Percentiles rank a stretch among this genome's conserved stretches.
These are phyloP conservation scores for Laburnicola sp. DNA, from an alignment of 2,329 filamentous ascomycete genomes.

Conservation along the genomic window DNA sequence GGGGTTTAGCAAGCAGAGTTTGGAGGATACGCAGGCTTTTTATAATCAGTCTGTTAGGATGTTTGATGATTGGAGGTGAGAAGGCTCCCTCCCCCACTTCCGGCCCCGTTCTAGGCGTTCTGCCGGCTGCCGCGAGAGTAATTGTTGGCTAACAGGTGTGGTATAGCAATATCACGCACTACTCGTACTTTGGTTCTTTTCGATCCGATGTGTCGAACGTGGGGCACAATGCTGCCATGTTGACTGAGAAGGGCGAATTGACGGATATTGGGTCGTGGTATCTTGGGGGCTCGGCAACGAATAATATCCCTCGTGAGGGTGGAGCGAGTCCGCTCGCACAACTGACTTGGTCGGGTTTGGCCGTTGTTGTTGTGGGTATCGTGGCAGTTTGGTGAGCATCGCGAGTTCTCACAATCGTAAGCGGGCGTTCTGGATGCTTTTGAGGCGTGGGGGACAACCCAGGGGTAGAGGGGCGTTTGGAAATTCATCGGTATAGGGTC, in stretches of 20 bases:
- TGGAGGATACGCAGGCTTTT: conserved; percentile 63
- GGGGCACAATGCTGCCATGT: conserved; percentile 71
- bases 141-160: conserved; percentile 6
- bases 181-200: conserved; percentile 78
- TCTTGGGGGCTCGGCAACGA: conserved; percentile 57
- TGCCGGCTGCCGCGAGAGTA: neutral
- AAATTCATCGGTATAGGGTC: too few species aligned
- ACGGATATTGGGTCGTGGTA: conserved; percentile 81
- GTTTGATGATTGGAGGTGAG: conserved; percentile 64
- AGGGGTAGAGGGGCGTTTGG: too few species aligned
- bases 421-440: too few species aligned
- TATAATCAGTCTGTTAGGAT: conserved; percentile 69
- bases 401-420: too few species aligned
- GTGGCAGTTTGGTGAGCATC: too few species aligned
- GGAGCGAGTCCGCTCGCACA: too few species aligned
- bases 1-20: conserved; percentile 60
- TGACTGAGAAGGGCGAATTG: conserved; percentile 67
- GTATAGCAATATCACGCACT: conserved; percentile 61
- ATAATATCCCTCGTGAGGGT: conserved; percentile 33
- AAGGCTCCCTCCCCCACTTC: conserved; percentile 20
- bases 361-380: neutral
- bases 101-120: too few species aligned
- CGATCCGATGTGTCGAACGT: conserved; percentile 71
- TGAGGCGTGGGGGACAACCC: too few species aligned
- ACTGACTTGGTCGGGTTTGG: too few species aligned